A percentile compares a stretch with the other conserved stretches of the same genome.
Evolutionary conservation across 306 rosid genomes (phyloP).

Genomic region (Ziziphus jujuba): DNA sequence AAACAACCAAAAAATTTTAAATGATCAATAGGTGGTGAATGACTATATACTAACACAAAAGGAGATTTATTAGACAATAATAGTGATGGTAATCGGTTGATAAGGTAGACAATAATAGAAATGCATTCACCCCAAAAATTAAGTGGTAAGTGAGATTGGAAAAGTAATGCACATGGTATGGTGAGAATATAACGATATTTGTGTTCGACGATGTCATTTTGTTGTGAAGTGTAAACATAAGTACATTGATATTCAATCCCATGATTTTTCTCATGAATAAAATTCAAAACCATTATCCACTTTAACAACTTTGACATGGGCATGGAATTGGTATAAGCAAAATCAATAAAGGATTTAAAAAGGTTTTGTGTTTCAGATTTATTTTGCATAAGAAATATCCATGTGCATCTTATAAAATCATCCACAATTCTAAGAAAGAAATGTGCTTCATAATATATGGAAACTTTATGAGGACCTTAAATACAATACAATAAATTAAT

Average conservation of each 20-base stretch:
- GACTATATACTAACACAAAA: constrained; percentile 20
- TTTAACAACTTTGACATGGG: neutral
- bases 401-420: constrained; percentile 7
- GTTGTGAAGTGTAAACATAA: constrained; percentile 23
- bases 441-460: neutral
- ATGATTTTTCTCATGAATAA: neutral
- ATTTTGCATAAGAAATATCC: constrained; percentile 1
- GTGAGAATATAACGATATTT: constrained; percentile 18
- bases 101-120: constrained; percentile 6
- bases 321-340: constrained; percentile 12
- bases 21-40: constrained; percentile 27
- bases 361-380: constrained; percentile 6
- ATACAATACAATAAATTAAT: constrained; percentile 19
- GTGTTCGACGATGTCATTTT: constrained; percentile 18
- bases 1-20: constrained; percentile 29
- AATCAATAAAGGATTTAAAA: constrained; percentile 1
- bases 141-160: constrained; percentile 12
- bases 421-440: constrained; percentile 13
- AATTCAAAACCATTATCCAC: too few relatives aligned
- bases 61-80: constrained; percentile 20
- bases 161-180: constrained; percentile 7
- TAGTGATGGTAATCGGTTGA: constrained; percentile 18
- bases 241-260: constrained; percentile 23
- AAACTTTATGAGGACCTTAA: constrained; percentile 5
- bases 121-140: constrained; percentile 18